Evolutionary conservation across 2,329 filamentous ascomycete species (phyloP).

Genomic region (Setomelanomma holmii): DNA sequence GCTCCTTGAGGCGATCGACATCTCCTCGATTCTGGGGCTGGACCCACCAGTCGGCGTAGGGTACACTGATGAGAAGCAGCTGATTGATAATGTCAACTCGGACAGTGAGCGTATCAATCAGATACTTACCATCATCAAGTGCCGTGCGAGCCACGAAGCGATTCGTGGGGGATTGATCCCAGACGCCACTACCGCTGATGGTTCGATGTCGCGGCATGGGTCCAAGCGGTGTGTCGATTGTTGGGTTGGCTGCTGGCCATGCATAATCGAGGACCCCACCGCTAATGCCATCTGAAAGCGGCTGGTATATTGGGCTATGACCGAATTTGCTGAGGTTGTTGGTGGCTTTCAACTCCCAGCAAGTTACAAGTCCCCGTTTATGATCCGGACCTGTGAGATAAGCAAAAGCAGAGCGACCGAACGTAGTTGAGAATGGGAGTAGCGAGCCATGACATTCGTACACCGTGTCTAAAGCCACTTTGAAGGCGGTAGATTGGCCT

Average conservation of each 20-base stretch:
- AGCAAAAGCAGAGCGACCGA: background rate
- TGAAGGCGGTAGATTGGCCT: slow-evolving; percentile 1
- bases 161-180: background rate
- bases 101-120: background rate
- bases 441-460: background rate
- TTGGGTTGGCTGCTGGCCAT: background rate
- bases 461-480: background rate
- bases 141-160: background rate
- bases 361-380: background rate
- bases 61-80: background rate
- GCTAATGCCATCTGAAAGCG: background rate
- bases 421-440: background rate
- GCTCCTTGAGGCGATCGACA: no score
- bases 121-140: background rate
- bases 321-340: no score
- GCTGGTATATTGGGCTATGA: background rate
- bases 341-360: background rate
- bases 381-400: background rate
- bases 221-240: background rate
- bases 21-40: no score
- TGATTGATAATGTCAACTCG: background rate
- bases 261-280: background rate
- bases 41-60: background rate
- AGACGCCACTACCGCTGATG: background rate
- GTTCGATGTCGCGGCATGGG: background rate